Conservation (phyloP, 2,329 filamentous ascomycete genomes). For the Atkinsonella texensis region DNA sequence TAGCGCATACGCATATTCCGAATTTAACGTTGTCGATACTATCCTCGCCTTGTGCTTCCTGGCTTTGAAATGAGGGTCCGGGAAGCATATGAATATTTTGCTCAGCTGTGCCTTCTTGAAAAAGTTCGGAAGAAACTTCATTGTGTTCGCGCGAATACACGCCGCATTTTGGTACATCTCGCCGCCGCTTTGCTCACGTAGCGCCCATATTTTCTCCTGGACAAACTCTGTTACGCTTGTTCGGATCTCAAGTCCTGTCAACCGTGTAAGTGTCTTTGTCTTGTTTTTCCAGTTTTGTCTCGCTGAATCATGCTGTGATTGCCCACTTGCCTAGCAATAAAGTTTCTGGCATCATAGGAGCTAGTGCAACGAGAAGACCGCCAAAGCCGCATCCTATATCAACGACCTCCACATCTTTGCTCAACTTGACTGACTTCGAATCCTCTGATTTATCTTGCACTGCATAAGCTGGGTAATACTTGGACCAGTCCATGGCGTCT, state of each 20-base stretch:
- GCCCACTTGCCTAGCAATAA: slow-evolving; percentile 60
- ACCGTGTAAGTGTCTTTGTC: not conserved
- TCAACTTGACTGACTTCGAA: slow-evolving; percentile 16
- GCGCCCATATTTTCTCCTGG: slow-evolving; percentile 70
- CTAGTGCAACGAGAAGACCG: slow-evolving; percentile 75
- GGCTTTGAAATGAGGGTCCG: slow-evolving; percentile 95
- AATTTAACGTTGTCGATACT: slow-evolving; percentile 74
- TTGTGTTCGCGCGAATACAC: slow-evolving; percentile 84
- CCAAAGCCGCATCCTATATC: slow-evolving; percentile 98
- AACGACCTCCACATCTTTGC: slow-evolving; percentile 72
- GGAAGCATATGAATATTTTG: slow-evolving; percentile 96
- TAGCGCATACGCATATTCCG: slow-evolving; percentile 86
- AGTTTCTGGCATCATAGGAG: slow-evolving; percentile 67
- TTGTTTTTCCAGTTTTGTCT: not conserved
- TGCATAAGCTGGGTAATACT: slow-evolving; percentile 67
- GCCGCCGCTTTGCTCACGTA: slow-evolving; percentile 53
- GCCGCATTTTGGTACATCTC: slow-evolving; percentile 71
- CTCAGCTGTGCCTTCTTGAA: slow-evolving; percentile 69
- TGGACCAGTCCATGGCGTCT: slow-evolving; percentile 80
- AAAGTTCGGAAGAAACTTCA: slow-evolving; percentile 99
- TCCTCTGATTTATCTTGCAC: slow-evolving; percentile 22
- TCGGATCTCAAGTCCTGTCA: slow-evolving; percentile 78
- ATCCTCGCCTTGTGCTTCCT: slow-evolving; percentile 96
- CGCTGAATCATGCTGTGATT: not conserved
- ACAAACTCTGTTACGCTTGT: slow-evolving; percentile 85